A percentile compares a stretch with the other conserved stretches of the same genome.
phyloP scores from a whole-genome alignment of 208 protist genomes.

The Porcisia hertigi region DNA sequence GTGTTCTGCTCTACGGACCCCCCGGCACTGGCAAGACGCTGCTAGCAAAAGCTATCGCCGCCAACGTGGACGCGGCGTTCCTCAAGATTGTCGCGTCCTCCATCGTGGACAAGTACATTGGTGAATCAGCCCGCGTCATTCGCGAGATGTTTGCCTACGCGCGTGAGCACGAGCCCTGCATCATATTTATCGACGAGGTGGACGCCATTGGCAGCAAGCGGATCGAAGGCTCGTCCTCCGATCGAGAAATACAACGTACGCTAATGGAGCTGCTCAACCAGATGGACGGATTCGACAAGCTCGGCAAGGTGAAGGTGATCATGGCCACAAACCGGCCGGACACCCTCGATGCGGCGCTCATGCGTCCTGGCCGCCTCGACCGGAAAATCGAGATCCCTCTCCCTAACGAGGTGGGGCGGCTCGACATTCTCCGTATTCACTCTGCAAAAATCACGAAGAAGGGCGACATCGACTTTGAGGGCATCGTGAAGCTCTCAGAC shows the following conservation, averaged over 20 bases:
- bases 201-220: conserved; percentile 99
- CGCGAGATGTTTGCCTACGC: conserved; percentile 99
- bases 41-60: conserved; percentile 98
- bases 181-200: conserved; percentile 99
- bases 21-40: conserved; percentile 96
- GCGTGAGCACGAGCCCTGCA: conserved; percentile 98
- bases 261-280: conserved; percentile 99
- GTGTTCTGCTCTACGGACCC: conserved; percentile 99
- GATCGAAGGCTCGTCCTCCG: conserved; percentile 98
- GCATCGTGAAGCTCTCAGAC: conserved; percentile 98
- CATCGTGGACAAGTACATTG: conserved; percentile 99
- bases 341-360: conserved; percentile 96
- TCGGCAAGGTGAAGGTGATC: conserved; percentile 99
- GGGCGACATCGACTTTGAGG: conserved; percentile 99
- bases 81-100: conserved; percentile 98
- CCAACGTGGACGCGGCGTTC: conserved; percentile 98
- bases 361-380: conserved; percentile 96
- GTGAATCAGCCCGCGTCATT: conserved; percentile 98
- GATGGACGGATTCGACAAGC: conserved; percentile 98
- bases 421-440: conserved; percentile 99
- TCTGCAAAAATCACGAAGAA: conserved; percentile 95
- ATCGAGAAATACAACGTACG: conserved; percentile 99
- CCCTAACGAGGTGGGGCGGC: conserved; percentile 97
- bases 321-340: conserved; percentile 99
- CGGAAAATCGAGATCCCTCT: conserved; percentile 99